A percentile compares a stretch with the other conserved stretches of the same genome.
phyloP scores from a whole-genome alignment of 1,139 yeast genomes.

The Tardiomyces blankii region DNA sequence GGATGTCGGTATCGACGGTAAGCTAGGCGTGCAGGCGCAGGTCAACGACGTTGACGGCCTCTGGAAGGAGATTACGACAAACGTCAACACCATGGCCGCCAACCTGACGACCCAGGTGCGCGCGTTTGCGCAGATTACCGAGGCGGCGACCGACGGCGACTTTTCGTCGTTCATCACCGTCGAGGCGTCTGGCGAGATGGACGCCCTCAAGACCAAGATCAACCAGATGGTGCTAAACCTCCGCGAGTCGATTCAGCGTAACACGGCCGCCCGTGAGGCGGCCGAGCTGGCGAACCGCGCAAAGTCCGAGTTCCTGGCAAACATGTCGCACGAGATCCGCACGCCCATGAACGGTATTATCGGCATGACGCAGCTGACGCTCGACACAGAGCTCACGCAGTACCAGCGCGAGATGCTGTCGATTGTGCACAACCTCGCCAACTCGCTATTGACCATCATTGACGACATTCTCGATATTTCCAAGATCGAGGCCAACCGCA shows the following conservation, averaged over 20 bases:
- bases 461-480: slow-evolving; percentile 87
- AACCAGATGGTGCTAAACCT: slow-evolving; percentile 85
- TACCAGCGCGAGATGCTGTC: slow-evolving; percentile 85
- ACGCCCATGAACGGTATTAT: slow-evolving; percentile 90
- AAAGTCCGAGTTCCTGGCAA: slow-evolving; percentile 84
- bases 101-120: slow-evolving; percentile 85
- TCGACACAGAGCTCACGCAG: slow-evolving; percentile 78
- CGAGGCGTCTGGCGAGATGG: slow-evolving; percentile 91
- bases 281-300: slow-evolving; percentile 85
- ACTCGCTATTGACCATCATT: slow-evolving; percentile 70
- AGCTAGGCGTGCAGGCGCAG: slow-evolving; percentile 84
- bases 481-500: slow-evolving; percentile 83
- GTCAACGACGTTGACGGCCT: slow-evolving; percentile 84
- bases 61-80: slow-evolving; percentile 90
- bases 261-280: slow-evolving; percentile 88
- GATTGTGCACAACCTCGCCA: slow-evolving; percentile 77
- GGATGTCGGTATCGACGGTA: slow-evolving; percentile 90
- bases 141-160: slow-evolving; percentile 91
- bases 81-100: slow-evolving; percentile 88
- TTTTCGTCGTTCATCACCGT: slow-evolving; percentile 83
- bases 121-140: slow-evolving; percentile 88
- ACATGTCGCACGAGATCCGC: slow-evolving; percentile 85
- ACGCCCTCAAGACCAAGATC: slow-evolving; percentile 79
- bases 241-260: slow-evolving; percentile 81
- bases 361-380: slow-evolving; percentile 83